These are phyloP conservation scores for Vitis hybrid DNA, from an alignment of 177 flowering plant genomes.

Conservation along the genomic window DNA sequence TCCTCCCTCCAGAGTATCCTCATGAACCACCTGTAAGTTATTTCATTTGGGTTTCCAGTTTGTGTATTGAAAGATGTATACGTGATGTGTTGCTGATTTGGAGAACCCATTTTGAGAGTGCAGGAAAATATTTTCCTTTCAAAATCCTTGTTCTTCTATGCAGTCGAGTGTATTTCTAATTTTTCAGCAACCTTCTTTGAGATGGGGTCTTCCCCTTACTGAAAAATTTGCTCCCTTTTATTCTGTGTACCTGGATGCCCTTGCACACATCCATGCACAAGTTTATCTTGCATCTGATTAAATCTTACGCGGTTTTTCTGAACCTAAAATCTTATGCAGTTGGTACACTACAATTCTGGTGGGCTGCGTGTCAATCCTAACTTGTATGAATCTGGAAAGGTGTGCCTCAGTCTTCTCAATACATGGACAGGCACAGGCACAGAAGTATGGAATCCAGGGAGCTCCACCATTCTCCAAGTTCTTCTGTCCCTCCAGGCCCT, in stretches of 20 bases:
- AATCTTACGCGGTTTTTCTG: not conserved
- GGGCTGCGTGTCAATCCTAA: constrained; percentile 93
- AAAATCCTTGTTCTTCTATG: not conserved
- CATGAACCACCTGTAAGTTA: constrained; percentile 86
- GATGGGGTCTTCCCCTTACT: not conserved
- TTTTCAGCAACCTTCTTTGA: not conserved
- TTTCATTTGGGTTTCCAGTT: not conserved
- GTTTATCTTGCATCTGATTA: not conserved
- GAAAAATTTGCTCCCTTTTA: not conserved
- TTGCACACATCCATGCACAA: not conserved
- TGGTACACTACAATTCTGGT: constrained; percentile 83
- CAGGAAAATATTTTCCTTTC: not conserved
- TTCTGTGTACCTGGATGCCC: not conserved
- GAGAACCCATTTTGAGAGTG: not conserved
- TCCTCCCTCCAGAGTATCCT: constrained; percentile 82
- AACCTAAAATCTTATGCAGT: constrained; percentile 42
- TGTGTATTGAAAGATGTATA: not conserved
- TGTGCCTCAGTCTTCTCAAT: constrained; percentile 90
- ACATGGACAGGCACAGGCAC: constrained; percentile 80
- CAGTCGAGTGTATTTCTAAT: not conserved
- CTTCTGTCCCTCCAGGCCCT: constrained; percentile 90
- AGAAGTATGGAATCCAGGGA: constrained; percentile 82
- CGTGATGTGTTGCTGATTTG: not conserved
- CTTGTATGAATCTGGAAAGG: constrained; percentile 88
- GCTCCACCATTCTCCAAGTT: constrained; percentile 81